Conservation (phyloP, 768 basidiomycete species). For the Termitomyces sp. region DNA sequence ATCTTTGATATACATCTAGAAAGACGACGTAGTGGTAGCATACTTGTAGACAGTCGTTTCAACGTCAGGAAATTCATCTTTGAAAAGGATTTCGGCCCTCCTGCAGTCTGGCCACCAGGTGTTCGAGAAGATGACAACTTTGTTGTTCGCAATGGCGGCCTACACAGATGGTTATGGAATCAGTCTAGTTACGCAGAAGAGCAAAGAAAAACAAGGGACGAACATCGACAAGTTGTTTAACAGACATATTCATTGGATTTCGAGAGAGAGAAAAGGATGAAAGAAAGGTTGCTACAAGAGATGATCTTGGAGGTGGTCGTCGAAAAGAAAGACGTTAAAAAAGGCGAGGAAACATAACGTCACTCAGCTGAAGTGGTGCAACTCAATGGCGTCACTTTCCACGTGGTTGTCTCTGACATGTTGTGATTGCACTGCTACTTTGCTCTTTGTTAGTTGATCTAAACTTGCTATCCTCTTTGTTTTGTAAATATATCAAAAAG, state of each 20-base stretch:
- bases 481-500: no score
- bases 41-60: conserved; percentile 45
- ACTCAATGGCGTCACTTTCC: conserved; percentile 7
- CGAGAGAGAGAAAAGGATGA: conserved; percentile 29
- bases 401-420: no score
- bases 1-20: background rate
- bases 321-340: conserved; percentile 15
- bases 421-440: no score
- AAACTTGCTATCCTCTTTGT: no score
- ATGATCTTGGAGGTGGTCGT: conserved; percentile 5
- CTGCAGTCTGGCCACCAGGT: conserved; percentile 50
- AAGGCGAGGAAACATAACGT: conserved; percentile 14
- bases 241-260: conserved; percentile 27
- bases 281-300: conserved; percentile 21
- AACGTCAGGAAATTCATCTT: conserved; percentile 32
- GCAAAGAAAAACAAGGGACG: conserved; percentile 3
- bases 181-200: background rate
- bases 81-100: conserved; percentile 45
- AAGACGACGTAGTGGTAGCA: conserved; percentile 16
- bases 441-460: no score
- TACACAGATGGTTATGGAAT: conserved; percentile 19
- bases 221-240: conserved; percentile 43
- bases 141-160: conserved; percentile 45
- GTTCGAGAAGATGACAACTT: conserved; percentile 61
- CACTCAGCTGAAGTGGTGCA: conserved; percentile 10